Base-by-base conservation (phyloP, 2,329 filamentous ascomycete species). In the Monilinia fructicola region DNA sequence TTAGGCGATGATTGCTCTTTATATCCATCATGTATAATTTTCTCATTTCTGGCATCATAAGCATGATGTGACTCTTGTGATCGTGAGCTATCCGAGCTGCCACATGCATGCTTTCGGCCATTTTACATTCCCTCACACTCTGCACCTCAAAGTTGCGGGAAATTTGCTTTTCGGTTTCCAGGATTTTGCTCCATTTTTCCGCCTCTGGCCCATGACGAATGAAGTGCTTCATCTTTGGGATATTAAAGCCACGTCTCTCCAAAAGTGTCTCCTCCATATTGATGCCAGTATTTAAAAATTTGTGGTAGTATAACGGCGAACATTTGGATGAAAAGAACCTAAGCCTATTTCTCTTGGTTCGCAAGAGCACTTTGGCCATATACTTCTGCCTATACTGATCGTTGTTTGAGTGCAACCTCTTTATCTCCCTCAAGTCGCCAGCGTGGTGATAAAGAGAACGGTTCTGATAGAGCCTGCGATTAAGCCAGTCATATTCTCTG, bases 11-110 rank as follows among this genome's bases (percentile, higher is more conserved):
- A 2, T 21, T 12, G 11, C n/a, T 5, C 10, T 0, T 23, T 28
- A 12, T 1, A 35, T 5, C 1, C 1, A 28, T 5, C 2, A 23
- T 18, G 21, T 35, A 38, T 23, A 23, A 9, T 18, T 2, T n/a
- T 5, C 2, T 18, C 12, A 14, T 16, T 7, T 18, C 4, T 16
- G 4, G 12, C 40, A 16, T 42, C 40, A 42, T 12, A 16, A 16
- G 40, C 4, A 2, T 5, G 40, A 42, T 35, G n/a, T 10, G 5
- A n/a, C 3, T 21, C 18, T 21, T 12, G 21, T 11, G 40, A 5
- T 0, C 0, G 14, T n/a, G 1, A 18, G 55, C 55, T 4, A 0
- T 1, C 21, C 0, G 6, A 42, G 11, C 18, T 18, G 55, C 23
- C 40, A 14, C 16, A 42, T 5, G 1, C 31, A 35, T 35, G 31